Conservation (phyloP, 2,329 filamentous ascomycete species). For the Hypomyces rosellus region DNA sequence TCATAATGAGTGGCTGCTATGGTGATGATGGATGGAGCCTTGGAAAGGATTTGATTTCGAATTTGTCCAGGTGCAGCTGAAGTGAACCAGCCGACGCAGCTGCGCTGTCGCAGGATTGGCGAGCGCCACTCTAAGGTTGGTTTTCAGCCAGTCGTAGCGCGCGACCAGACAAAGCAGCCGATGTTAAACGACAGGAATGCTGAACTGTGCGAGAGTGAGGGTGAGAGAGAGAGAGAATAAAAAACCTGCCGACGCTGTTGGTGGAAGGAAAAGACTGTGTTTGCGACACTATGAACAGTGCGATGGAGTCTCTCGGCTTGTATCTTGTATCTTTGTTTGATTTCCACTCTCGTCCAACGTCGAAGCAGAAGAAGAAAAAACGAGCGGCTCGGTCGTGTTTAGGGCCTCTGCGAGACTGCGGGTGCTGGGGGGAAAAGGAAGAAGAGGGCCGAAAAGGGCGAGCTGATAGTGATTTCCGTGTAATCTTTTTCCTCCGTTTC, state of each 20-base stretch:
- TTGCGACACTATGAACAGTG: background rate
- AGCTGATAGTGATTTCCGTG: background rate
- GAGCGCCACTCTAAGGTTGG: background rate
- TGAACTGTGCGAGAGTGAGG: background rate
- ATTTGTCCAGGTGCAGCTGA: background rate
- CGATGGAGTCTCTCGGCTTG: slow-evolving; percentile 3
- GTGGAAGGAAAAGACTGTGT: background rate
- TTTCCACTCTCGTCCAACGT: background rate
- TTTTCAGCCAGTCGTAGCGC: background rate
- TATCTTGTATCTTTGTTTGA: background rate
- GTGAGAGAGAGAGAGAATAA: background rate
- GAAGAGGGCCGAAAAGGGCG: background rate
- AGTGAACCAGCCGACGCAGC: background rate
- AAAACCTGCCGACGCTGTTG: background rate
- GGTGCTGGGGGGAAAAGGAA: background rate
- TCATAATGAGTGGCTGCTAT: slow-evolving; percentile 45
- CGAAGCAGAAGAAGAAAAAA: background rate
- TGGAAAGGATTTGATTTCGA: background rate
- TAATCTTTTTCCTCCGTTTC: background rate
- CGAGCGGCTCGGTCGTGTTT: slow-evolving; percentile 3
- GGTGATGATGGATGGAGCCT: background rate
- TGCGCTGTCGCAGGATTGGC: slow-evolving; percentile 6
- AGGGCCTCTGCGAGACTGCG: background rate
- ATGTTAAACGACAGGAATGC: background rate
- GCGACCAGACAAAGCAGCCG: background rate